These are phyloP conservation scores for Alternaria sp. DNA, from an alignment of 2,329 filamentous ascomycete species.

Conservation along the genomic window DNA sequence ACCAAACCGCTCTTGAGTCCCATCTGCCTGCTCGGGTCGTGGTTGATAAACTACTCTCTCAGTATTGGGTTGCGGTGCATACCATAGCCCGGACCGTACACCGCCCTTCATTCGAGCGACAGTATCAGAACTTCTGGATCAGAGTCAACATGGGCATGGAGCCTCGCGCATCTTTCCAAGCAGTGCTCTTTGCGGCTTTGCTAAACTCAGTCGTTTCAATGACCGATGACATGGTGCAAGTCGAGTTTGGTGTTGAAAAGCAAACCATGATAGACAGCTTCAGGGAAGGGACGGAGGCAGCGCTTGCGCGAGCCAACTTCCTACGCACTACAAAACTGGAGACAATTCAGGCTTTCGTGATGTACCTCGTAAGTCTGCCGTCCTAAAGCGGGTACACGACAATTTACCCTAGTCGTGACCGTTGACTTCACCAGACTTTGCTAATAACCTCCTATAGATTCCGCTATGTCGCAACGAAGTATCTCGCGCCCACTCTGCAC, in stretches of 20 bases:
- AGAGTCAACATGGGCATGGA: conserved; percentile 65
- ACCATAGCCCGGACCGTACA: conserved; percentile 72
- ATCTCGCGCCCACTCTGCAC: conserved; percentile 74
- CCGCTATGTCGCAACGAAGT: conserved; percentile 75
- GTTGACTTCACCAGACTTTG: neutral
- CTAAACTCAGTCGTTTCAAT: conserved; percentile 74
- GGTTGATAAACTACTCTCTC: conserved; percentile 67
- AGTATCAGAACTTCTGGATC: conserved; percentile 71
- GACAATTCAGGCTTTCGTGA: conserved; percentile 76
- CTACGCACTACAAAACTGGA: conserved; percentile 74
- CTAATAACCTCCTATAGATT: conserved; percentile 56
- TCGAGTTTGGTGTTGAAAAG: conserved; percentile 64
- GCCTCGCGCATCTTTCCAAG: conserved; percentile 69
- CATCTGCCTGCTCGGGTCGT: conserved; percentile 65
- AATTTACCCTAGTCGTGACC: neutral
- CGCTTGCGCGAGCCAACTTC: conserved; percentile 72
- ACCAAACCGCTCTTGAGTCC: conserved; percentile 58
- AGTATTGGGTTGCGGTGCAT: conserved; percentile 73
- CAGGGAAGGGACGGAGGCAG: conserved; percentile 67
- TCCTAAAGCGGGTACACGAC: too few species aligned
- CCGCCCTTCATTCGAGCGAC: conserved; percentile 68
- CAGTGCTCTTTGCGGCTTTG: conserved; percentile 71
- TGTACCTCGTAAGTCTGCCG: conserved; percentile 68
- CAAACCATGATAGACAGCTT: conserved; percentile 63
- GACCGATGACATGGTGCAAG: conserved; percentile 59